phyloP scores from a whole-genome alignment of 345 rosid genomes.

The Aquilaria malaccensis region DNA sequence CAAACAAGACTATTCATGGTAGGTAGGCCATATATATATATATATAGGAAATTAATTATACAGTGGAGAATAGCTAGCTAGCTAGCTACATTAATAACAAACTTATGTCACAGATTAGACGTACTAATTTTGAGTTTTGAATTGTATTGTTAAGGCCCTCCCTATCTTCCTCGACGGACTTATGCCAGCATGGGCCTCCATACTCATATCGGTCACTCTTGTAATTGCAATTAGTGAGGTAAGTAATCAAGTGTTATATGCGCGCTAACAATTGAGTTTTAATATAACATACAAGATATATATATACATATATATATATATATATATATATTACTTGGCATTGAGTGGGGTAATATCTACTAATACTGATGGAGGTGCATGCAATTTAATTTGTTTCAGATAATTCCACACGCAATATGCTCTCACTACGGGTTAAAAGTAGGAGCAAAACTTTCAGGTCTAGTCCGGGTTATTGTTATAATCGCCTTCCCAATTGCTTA shows the following conservation, averaged over 20 bases:
- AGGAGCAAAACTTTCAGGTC: conserved; percentile 60
- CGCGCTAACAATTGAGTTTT: too few relatives aligned
- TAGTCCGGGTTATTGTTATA: conserved; percentile 59
- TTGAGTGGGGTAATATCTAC: too few relatives aligned
- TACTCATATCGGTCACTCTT: conserved; percentile 77
- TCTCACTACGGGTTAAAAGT: conserved; percentile 71
- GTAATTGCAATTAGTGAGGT: conserved; percentile 89
- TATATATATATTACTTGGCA: too few relatives aligned
- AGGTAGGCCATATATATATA: too few relatives aligned
- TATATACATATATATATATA: too few relatives aligned
- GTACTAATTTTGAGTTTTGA: conserved; percentile 9
- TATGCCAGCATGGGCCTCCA: conserved; percentile 79
- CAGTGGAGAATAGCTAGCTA: too few relatives aligned
- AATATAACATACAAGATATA: too few relatives aligned
- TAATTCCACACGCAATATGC: conserved; percentile 86
- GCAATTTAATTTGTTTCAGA: conserved; percentile 25
- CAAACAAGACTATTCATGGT: too few relatives aligned
- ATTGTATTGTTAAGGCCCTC: conserved; percentile 37
- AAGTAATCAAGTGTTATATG: background rate
- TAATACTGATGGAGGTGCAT: too few relatives aligned
- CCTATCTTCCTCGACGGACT: conserved; percentile 79
- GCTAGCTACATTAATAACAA: too few relatives aligned
- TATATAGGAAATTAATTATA: too few relatives aligned
- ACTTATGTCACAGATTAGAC: background rate
- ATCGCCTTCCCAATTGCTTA: conserved; percentile 67